phyloP scores from a whole-genome alignment of 805 yeast species.

The Cephaloascus fragrans region DNA sequence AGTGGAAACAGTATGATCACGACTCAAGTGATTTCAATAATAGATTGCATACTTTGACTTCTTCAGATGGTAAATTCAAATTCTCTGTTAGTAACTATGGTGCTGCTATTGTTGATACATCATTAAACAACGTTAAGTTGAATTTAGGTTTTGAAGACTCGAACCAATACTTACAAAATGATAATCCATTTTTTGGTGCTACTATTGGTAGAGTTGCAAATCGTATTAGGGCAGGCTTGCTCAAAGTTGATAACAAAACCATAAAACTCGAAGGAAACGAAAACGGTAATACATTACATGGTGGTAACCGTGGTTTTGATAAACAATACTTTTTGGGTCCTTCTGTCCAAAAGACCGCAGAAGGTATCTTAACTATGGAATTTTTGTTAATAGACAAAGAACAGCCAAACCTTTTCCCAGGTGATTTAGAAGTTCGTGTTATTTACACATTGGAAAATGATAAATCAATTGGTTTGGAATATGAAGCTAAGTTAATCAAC shows the following conservation, averaged over 20 bases:
- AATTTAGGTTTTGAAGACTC: slow-evolving; percentile 28
- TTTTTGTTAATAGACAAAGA: slow-evolving; percentile 35
- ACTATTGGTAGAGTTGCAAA: slow-evolving; percentile 61
- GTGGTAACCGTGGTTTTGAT: slow-evolving; percentile 45
- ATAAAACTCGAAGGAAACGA: slow-evolving; percentile 35
- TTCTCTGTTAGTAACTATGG: slow-evolving; percentile 41
- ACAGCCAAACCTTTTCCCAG: slow-evolving; percentile 52
- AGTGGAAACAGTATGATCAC: slow-evolving; percentile 18
- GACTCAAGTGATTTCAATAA: slow-evolving; percentile 12
- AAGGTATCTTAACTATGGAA: slow-evolving; percentile 19
- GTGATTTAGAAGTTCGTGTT: slow-evolving; percentile 36
- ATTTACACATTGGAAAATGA: slow-evolving; percentile 30
- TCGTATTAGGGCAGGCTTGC: slow-evolving; percentile 37
- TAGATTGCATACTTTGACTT: slow-evolving; percentile 20
- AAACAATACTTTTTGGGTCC: slow-evolving; percentile 46
- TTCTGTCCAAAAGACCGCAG: slow-evolving; percentile 21
- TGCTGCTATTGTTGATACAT: slow-evolving; percentile 36
- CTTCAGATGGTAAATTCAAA: slow-evolving; percentile 13
- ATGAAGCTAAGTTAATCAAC: slow-evolving; percentile 25
- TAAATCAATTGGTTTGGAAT: slow-evolving; percentile 36
- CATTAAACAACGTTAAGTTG: slow-evolving; percentile 26
- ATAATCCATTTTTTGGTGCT: slow-evolving; percentile 50
- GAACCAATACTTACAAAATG: slow-evolving; percentile 11
- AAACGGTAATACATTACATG: slow-evolving; percentile 36
- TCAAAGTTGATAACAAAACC: slow-evolving; percentile 27